Evolutionary conservation across 441 rosid species (phyloP).

Genomic region (Adansonia madagascariensis): DNA sequence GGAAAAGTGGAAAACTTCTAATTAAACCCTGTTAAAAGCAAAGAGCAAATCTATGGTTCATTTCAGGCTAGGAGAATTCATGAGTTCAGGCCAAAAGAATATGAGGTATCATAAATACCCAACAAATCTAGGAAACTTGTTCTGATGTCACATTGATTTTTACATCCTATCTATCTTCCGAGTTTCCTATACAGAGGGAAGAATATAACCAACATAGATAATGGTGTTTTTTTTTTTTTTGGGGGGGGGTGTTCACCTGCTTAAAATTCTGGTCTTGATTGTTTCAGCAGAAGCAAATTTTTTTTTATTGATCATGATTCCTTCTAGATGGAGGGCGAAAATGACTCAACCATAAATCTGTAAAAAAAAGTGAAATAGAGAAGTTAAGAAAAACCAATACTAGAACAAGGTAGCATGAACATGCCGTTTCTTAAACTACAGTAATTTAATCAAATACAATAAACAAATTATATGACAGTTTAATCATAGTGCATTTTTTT

Average conservation of each 20-base stretch:
- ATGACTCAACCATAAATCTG: neutral
- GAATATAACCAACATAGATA: neutral
- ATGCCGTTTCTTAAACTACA: conserved; percentile 2
- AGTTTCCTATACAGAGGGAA: conserved; percentile 2
- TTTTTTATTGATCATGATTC: neutral
- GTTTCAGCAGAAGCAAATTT: neutral
- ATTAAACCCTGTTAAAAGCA: neutral
- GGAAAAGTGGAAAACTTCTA: neutral
- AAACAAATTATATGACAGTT: neutral
- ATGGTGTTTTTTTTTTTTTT: neutral
- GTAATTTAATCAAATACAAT: neutral
- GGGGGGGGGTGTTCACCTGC: conserved; percentile 7
- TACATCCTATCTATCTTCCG: neutral
- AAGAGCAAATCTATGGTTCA: conserved; percentile 5
- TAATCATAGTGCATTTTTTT: too few relatives aligned
- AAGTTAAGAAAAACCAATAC: neutral
- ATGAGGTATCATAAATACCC: neutral
- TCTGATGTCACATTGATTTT: neutral
- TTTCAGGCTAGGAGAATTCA: neutral
- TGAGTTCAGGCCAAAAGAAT: conserved; percentile 11
- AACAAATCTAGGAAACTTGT: neutral
- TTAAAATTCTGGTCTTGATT: neutral
- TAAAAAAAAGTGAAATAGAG: neutral
- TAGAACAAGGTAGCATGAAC: neutral
- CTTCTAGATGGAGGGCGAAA: neutral